Base-by-base conservation (phyloP, 345 rosid species). In the Gynandropsis gynandra region DNA sequence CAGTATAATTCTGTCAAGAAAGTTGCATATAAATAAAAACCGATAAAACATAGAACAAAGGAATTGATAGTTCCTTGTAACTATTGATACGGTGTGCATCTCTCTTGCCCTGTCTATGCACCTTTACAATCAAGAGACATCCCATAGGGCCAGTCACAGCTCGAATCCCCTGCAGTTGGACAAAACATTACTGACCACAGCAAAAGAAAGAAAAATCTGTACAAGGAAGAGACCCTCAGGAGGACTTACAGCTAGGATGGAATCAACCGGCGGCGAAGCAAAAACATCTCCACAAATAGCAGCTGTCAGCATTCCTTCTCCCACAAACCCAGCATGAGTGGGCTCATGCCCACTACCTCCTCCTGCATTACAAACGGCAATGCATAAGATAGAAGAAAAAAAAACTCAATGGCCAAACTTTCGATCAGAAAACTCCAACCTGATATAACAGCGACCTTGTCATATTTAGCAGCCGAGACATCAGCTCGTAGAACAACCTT, bases 311-410 rank as follows among this genome's bases (percentile, higher is more conserved):
- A 92, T 92, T 64, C 98, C 98, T 74, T 92, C 96, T 67, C 98
- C 98, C 24, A 92, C 98, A 74, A 74, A 92, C 43, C 98, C 98
- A 77, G 98, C 81, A 39, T 84, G 89, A 34, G 98, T 95, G 59
- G 98, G 96, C 56, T 92, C 98, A 74, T 92, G 98, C 32, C 98
- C 98, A 51, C 98, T 92, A 56, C 98, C 98, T 42, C 98, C 96
- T 44, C 98, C 98, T 92, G 54, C 43, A 62, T 49, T 7, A 54
- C 16, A 35, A 47, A 17, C 38, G 31, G 29, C 21, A 71, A 50
- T 37, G 36, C 54, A 43, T 45, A 16, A 3, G 24, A 43, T 45
- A 48, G 34, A 12, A 31, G 38, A 36, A 31, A 51, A 51, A 43
- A 1, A 11, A 43, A 36, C 47, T 13, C 45, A 63, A 42, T 8